A percentile compares a stretch with the other conserved stretches of the same genome.
Evolutionary conservation across 202 grass and related monocot species (phyloP).

Genomic region (Saccharum hybrid): DNA sequence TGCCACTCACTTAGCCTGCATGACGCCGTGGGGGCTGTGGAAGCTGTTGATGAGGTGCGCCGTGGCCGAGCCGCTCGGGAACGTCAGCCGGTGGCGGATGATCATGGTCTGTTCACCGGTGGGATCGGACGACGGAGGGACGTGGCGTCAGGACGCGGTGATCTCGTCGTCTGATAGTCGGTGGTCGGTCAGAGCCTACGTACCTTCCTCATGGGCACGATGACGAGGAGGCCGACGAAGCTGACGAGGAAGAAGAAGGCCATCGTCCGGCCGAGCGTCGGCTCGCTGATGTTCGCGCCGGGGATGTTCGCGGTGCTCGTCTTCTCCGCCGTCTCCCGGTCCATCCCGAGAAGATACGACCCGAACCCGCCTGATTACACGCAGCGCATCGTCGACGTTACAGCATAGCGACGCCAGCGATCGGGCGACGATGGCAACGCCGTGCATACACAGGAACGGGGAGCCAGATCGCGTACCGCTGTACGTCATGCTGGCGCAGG

Average conservation of each 20-base stretch:
- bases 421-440: no score
- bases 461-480: conserved; percentile 28
- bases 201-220: conserved; percentile 69
- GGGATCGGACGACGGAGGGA: background rate
- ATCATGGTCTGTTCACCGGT: conserved; percentile 56
- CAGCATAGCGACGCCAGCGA: background rate
- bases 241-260: conserved; percentile 60
- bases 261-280: conserved; percentile 44
- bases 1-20: conserved; percentile 49
- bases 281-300: conserved; percentile 53
- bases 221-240: conserved; percentile 62
- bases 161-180: background rate
- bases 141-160: background rate
- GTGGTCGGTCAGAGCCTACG: background rate
- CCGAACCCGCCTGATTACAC: conserved; percentile 48
- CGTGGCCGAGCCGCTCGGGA: conserved; percentile 71
- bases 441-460: background rate
- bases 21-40: conserved; percentile 52
- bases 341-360: conserved; percentile 66
- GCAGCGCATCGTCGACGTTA: background rate
- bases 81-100: conserved; percentile 61
- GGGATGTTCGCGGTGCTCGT: background rate
- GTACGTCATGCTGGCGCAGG: conserved; percentile 59
- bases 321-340: conserved; percentile 47
- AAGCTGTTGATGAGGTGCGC: conserved; percentile 80